phyloP scores from a whole-genome alignment of 163 green algal genomes.

The Scenedesmus sp. region DNA sequence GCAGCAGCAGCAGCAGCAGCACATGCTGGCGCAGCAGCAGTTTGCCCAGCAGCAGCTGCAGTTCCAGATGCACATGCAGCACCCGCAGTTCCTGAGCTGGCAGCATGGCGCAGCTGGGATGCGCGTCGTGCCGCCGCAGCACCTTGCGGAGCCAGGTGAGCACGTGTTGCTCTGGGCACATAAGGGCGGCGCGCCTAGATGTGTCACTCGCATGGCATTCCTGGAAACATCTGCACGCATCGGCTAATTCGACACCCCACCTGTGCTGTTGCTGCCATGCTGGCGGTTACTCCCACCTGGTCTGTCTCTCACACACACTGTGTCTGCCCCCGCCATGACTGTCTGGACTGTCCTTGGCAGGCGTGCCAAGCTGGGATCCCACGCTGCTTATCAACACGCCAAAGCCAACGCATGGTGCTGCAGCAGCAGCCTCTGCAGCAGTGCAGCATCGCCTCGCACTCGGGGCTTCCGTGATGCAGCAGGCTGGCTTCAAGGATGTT shows the following conservation, averaged over 20 bases:
- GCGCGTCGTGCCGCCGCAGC: not conserved
- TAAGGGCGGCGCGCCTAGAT: too few relatives aligned
- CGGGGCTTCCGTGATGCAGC: not conserved
- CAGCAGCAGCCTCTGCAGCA: slow-evolving; percentile 4
- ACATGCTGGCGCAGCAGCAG: slow-evolving; percentile 8
- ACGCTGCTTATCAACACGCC: slow-evolving; percentile 24
- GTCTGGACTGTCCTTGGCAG: too few relatives aligned
- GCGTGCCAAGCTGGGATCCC: slow-evolving; percentile 14
- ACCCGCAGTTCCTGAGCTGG: not conserved
- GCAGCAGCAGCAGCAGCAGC: not conserved
- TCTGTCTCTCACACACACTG: too few relatives aligned
- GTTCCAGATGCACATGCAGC: slow-evolving; percentile 11
- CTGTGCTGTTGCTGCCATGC: too few relatives aligned
- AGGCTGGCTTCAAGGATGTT: slow-evolving; percentile 15
- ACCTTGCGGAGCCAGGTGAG: not conserved
- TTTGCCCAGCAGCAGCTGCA: slow-evolving; percentile 9
- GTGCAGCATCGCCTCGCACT: slow-evolving; percentile 9
- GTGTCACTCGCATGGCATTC: too few relatives aligned
- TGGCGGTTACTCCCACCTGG: too few relatives aligned
- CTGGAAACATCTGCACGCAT: too few relatives aligned
- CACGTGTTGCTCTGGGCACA: too few relatives aligned
- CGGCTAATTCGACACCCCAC: too few relatives aligned
- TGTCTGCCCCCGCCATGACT: too few relatives aligned
- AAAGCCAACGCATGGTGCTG: not conserved
- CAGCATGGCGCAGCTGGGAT: not conserved